A percentile compares a stretch with the other conserved stretches of the same genome.
Evolutionary conservation across 2,329 filamentous ascomycete species (phyloP).

Genomic region (Talaromyces pinophilus): DNA sequence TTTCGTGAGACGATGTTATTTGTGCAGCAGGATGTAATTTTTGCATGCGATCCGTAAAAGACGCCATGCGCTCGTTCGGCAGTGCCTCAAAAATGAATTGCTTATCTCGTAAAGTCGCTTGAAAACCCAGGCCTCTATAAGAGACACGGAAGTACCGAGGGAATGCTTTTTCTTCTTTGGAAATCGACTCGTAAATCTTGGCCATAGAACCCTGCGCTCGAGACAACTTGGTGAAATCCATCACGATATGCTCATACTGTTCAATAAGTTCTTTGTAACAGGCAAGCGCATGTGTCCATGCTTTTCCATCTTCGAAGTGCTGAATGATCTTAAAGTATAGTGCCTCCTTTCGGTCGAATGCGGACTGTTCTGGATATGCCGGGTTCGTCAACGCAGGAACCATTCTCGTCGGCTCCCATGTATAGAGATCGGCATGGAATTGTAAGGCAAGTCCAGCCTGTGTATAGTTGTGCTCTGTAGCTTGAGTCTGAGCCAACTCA

Average conservation of each 20-base stretch:
- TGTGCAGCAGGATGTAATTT: conserved; percentile 85
- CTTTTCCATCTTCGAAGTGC: conserved; percentile 89
- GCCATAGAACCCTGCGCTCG: conserved; percentile 87
- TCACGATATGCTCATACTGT: conserved; percentile 88
- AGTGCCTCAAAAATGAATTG: conserved; percentile 88
- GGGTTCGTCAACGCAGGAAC: conserved; percentile 71
- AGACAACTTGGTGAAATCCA: conserved; percentile 90
- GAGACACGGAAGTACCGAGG: conserved; percentile 89
- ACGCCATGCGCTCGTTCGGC: conserved; percentile 71
- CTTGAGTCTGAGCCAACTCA: conserved; percentile 78
- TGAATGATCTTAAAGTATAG: conserved; percentile 95
- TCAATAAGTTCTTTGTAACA: conserved; percentile 86
- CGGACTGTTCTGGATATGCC: conserved; percentile 75
- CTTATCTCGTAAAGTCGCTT: conserved; percentile 77
- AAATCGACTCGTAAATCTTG: conserved; percentile 83
- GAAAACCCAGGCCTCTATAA: conserved; percentile 88
- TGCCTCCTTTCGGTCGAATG: conserved; percentile 89
- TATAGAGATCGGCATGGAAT: conserved; percentile 87
- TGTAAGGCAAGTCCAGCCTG: conserved; percentile 87
- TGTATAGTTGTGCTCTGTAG: conserved; percentile 72
- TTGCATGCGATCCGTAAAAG: conserved; percentile 89
- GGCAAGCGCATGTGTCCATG: conserved; percentile 83
- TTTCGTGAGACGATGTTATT: conserved; percentile 68
- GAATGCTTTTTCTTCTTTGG: conserved; percentile 74
- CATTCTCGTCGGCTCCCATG: conserved; percentile 75